These are phyloP conservation scores for Phytophthora constricta DNA, from an alignment of 352 stramenopile species.

Conservation along the genomic window DNA sequence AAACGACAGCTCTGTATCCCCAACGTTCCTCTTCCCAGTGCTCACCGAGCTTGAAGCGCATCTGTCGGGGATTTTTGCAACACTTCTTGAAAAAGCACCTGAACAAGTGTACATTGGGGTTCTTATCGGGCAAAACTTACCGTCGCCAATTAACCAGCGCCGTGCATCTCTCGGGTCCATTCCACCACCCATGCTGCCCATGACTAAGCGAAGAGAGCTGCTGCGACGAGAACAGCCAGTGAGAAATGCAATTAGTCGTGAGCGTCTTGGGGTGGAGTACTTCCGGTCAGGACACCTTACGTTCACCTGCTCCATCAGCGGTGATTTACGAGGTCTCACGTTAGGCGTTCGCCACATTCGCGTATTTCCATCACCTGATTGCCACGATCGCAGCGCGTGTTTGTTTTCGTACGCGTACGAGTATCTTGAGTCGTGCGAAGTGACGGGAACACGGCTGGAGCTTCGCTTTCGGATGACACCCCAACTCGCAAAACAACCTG, in stretches of 20 bases:
- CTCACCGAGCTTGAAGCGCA: constrained; percentile 57
- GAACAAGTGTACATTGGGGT: constrained; percentile 75
- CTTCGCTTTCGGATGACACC: constrained; percentile 56
- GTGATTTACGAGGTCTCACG: constrained; percentile 58
- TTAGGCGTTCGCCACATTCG: constrained; percentile 57
- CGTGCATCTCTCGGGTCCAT: constrained; percentile 22
- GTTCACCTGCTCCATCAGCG: constrained; percentile 71
- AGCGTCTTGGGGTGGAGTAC: constrained; percentile 61
- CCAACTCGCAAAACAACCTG: constrained; percentile 59
- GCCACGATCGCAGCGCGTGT: constrained; percentile 64
- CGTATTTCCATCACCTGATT: constrained; percentile 65
- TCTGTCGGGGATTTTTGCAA: constrained; percentile 40
- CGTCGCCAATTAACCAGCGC: constrained; percentile 75
- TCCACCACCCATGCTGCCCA: constrained; percentile 38
- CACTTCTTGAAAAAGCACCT: constrained; percentile 33
- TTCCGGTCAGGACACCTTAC: constrained; percentile 52
- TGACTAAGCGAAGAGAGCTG: constrained; percentile 52
- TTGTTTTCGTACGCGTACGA: constrained; percentile 76
- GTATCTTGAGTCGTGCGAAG: constrained; percentile 59
- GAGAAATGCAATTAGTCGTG: constrained; percentile 44
- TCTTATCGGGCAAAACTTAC: constrained; percentile 60
- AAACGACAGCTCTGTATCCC: constrained; percentile 37
- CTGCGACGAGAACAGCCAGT: constrained; percentile 62
- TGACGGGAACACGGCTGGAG: constrained; percentile 48
- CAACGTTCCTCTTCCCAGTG: constrained; percentile 51